These are phyloP conservation scores for Pythium phragmitis DNA, from an alignment of 352 stramenopile genomes.

Conservation along the genomic window DNA sequence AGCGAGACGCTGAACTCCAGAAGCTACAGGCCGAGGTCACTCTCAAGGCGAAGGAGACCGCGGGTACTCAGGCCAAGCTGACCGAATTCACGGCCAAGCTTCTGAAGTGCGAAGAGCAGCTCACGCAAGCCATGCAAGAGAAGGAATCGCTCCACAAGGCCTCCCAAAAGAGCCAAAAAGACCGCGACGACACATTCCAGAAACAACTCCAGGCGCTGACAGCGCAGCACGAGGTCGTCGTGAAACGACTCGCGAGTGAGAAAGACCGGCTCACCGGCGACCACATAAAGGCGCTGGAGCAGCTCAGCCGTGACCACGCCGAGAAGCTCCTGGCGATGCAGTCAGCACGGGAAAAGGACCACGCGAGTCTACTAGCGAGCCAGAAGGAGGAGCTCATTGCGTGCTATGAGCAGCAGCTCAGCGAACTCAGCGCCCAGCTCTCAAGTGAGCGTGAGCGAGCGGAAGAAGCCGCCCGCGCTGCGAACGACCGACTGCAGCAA, in stretches of 20 bases:
- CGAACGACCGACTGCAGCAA: background rate
- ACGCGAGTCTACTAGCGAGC: background rate
- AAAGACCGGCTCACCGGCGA: conserved; percentile 19
- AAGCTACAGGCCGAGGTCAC: conserved; percentile 17
- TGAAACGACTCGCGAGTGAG: conserved; percentile 27
- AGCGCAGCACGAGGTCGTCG: conserved; percentile 28
- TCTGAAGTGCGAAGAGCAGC: conserved; percentile 30
- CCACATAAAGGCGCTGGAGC: conserved; percentile 17
- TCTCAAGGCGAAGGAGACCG: conserved; percentile 5
- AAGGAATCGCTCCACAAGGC: conserved; percentile 35
- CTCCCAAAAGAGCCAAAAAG: conserved; percentile 36
- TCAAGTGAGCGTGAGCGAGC: conserved; percentile 15
- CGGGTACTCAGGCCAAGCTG: conserved; percentile 7
- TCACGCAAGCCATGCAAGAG: conserved; percentile 26
- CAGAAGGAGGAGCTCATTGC: conserved; percentile 8
- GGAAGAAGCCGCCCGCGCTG: background rate
- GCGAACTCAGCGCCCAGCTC: conserved; percentile 21
- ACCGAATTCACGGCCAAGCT: conserved; percentile 12
- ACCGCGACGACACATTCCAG: conserved; percentile 40
- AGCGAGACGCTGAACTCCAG: conserved; percentile 22
- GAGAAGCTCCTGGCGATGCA: background rate
- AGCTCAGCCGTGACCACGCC: conserved; percentile 11
- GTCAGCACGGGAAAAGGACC: conserved; percentile 4
- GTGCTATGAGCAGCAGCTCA: conserved; percentile 19
- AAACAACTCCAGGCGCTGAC: conserved; percentile 40